These are phyloP conservation scores for Alloascoidea africana DNA, from an alignment of 805 yeast species.

Conservation along the genomic window DNA sequence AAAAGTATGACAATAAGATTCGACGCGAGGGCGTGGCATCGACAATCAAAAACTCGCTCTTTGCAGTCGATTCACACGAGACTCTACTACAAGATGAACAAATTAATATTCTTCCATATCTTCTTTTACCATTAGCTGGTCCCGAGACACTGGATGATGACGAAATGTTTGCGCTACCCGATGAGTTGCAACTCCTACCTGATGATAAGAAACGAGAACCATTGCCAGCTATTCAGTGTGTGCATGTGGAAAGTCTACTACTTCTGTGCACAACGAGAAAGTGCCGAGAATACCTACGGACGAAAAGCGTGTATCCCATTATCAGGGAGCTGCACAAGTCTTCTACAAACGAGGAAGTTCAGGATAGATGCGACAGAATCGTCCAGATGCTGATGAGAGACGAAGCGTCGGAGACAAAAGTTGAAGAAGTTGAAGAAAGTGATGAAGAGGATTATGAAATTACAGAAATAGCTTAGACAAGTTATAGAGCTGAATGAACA, in stretches of 20 bases:
- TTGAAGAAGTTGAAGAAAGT: background rate
- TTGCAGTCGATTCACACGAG: constrained; percentile 59
- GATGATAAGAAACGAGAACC: constrained; percentile 71
- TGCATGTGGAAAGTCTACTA: constrained; percentile 68
- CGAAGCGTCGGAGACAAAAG: background rate
- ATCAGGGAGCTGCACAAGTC: constrained; percentile 74
- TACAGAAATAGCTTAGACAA: background rate
- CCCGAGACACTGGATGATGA: constrained; percentile 65
- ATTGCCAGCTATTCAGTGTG: constrained; percentile 40
- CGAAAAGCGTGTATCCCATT: constrained; percentile 73
- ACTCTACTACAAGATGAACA: constrained; percentile 40
- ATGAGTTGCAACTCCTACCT: constrained; percentile 67
- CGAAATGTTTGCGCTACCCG: constrained; percentile 79
- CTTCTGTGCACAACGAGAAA: constrained; percentile 62
- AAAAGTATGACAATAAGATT: constrained; percentile 56
- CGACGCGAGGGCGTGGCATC: constrained; percentile 91
- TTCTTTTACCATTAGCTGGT: constrained; percentile 72
- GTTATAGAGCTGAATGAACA: too few relatives aligned
- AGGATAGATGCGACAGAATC: constrained; percentile 5
- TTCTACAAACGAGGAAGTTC: constrained; percentile 18
- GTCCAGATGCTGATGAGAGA: constrained; percentile 3
- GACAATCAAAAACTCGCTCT: constrained; percentile 78
- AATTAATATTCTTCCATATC: constrained; percentile 67
- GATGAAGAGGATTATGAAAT: constrained; percentile 1
- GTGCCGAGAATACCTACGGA: constrained; percentile 65